Evolutionary conservation across 2,329 filamentous ascomycete genomes (phyloP), one percentile per base, ranked within the genome.

Genomic region (Bipolaris zeicola): DNA sequence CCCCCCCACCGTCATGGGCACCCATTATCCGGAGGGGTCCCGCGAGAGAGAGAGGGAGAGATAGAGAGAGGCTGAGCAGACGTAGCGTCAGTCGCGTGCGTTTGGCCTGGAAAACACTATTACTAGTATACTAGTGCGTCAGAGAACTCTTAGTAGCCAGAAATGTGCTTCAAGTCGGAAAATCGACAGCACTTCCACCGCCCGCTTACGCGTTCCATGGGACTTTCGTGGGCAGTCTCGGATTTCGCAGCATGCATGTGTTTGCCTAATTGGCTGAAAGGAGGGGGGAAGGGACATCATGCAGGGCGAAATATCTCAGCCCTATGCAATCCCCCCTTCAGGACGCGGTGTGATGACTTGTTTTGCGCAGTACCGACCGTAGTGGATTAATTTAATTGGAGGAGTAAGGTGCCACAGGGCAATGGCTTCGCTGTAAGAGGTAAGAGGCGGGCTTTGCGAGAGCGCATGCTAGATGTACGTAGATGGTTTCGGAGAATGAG

Each of bases 401-500:
- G 10, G 28, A 5, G 3, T 11, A 13, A 13, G 4, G 28, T 31
- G 28, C 28, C 28, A 31, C 28, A 31, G 28, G 28, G 28, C 28
- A 31, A 31, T 31, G 28, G 28, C 28, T 31, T 31, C 10, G 28
- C 28, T 31, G 28, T 31, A 31, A 13, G 28, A 31, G 28, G 28
- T 13, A 31, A 31, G 28, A 31, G 10, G 28, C 10, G 28, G 28
- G 28, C 28, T 4, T 31, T 31, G 10, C 10, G 28, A 31, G 28
- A 26, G 8, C 7, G 38, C 38, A 24, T 41, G 37, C 33, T 39
- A n/a, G 53, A 28, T 41, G 39, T 42, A 18, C 46, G 53, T 39
- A 41, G 38, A 36, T 46, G 39, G 43, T 44, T 63, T 63, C 62
- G 62, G 62, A 60, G 51, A 64, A 64, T 61, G 45, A 37, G 36